Evolutionary conservation across 1,139 yeast genomes (phyloP).

Genomic region (Pneumocystis canis): DNA sequence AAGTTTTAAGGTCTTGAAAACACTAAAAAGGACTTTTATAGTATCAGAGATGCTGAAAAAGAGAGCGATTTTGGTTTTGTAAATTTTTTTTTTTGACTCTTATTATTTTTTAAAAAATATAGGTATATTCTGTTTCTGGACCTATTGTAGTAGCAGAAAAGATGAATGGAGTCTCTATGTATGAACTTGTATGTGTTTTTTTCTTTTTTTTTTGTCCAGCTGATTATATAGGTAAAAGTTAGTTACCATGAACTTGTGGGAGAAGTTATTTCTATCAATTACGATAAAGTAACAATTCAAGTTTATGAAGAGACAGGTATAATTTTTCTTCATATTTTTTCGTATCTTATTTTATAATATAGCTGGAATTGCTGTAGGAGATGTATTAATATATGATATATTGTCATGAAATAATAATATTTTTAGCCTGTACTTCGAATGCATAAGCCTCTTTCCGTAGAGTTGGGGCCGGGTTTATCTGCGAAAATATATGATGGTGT

Average conservation of each 20-base stretch:
- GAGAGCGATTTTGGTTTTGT: slow-evolving; percentile 51
- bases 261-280: slow-evolving; percentile 92
- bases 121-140: slow-evolving; percentile 12
- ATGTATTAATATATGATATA: slow-evolving; percentile 21
- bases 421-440: slow-evolving; percentile 73
- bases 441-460: slow-evolving; percentile 94
- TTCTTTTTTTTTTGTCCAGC: background rate
- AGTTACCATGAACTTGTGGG: slow-evolving; percentile 96
- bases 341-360: background rate
- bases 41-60: slow-evolving; percentile 44
- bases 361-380: slow-evolving; percentile 95
- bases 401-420: background rate
- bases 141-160: slow-evolving; percentile 84
- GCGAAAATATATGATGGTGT: slow-evolving; percentile 98
- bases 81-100: slow-evolving; percentile 21
- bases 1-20: slow-evolving; percentile 93
- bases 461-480: slow-evolving; percentile 97
- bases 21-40: slow-evolving; percentile 87
- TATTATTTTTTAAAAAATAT: background rate
- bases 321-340: slow-evolving; percentile 21
- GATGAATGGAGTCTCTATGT: slow-evolving; percentile 99
- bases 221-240: slow-evolving; percentile 29
- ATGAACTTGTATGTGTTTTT: slow-evolving; percentile 44
- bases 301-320: slow-evolving; percentile 80
- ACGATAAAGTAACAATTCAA: slow-evolving; percentile 94